A percentile compares a stretch with the other conserved stretches of the same genome.
phyloP scores from a whole-genome alignment of 176 grass and related monocot genomes.

The maize (Zea mays) region DNA sequence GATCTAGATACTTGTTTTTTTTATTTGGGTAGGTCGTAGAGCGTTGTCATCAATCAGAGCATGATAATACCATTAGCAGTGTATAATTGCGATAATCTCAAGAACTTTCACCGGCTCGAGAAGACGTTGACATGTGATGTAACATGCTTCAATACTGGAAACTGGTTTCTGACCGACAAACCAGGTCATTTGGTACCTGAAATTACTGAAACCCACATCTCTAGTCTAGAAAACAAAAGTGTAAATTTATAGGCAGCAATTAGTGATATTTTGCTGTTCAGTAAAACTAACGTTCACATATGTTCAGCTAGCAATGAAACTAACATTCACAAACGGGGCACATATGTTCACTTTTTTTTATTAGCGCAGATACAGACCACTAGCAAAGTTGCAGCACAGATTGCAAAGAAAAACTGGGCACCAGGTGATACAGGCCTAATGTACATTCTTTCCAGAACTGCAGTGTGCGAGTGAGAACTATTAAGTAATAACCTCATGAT shows the following conservation, averaged over 20 bases:
- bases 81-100: constrained; percentile 25
- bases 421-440: constrained; percentile 7
- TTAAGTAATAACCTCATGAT: neutral
- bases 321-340: neutral
- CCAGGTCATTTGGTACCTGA: neutral
- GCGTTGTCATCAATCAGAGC: constrained; percentile 11
- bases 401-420: neutral
- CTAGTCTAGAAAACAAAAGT: neutral
- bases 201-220: constrained; percentile 1
- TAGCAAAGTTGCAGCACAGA: neutral
- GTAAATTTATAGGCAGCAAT: neutral
- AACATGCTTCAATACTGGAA: neutral
- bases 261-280: neutral
- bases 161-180: constrained; percentile 3
- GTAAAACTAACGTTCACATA: neutral
- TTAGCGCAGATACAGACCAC: too few species aligned
- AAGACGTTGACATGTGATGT: constrained; percentile 22
- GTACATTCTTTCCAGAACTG: neutral
- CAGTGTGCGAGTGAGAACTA: neutral
- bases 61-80: neutral
- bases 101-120: constrained; percentile 21
- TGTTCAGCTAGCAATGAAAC: neutral
- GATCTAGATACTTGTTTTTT: constrained; percentile 29
- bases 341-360: neutral
- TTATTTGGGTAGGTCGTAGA: constrained; percentile 30